phyloP scores from a whole-genome alignment of 2,329 filamentous ascomycete genomes.

The Alternaria incomplexa region DNA sequence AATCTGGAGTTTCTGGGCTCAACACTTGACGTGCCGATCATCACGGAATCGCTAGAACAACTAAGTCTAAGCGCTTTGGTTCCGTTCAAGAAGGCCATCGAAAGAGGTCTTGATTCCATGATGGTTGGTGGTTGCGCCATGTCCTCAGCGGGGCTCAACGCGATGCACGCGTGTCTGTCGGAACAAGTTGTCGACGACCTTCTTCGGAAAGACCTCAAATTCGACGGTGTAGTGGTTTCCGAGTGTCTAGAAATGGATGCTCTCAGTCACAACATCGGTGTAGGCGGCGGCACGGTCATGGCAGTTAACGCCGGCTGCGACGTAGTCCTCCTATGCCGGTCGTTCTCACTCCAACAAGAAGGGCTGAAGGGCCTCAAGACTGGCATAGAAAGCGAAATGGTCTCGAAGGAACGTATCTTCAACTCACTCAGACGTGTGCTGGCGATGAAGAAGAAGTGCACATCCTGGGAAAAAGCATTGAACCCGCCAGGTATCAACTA shows the following conservation, averaged over 20 bases:
- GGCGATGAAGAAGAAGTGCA: constrained; percentile 81
- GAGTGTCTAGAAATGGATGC: constrained; percentile 98
- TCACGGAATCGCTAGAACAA: constrained; percentile 92
- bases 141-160: constrained; percentile 87
- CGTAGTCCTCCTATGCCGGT: constrained; percentile 84
- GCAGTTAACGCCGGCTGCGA: constrained; percentile 96
- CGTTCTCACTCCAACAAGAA: constrained; percentile 87
- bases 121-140: constrained; percentile 96
- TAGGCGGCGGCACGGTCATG: constrained; percentile 96
- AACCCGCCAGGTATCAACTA: constrained; percentile 80
- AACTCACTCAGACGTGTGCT: constrained; percentile 81
- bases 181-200: constrained; percentile 93
- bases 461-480: constrained; percentile 89
- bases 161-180: constrained; percentile 92
- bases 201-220: constrained; percentile 84
- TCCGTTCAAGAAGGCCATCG: constrained; percentile 89
- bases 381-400: constrained; percentile 88
- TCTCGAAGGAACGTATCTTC: constrained; percentile 78
- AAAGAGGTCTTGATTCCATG: constrained; percentile 87
- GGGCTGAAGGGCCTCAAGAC: constrained; percentile 89
- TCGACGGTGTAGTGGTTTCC: constrained; percentile 90
- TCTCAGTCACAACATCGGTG: constrained; percentile 92
- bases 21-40: constrained; percentile 89
- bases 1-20: constrained; percentile 93
- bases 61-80: constrained; percentile 89